These are phyloP conservation scores for Xylaria sp. DNA, from an alignment of 2,329 filamentous ascomycete genomes.

Conservation along the genomic window DNA sequence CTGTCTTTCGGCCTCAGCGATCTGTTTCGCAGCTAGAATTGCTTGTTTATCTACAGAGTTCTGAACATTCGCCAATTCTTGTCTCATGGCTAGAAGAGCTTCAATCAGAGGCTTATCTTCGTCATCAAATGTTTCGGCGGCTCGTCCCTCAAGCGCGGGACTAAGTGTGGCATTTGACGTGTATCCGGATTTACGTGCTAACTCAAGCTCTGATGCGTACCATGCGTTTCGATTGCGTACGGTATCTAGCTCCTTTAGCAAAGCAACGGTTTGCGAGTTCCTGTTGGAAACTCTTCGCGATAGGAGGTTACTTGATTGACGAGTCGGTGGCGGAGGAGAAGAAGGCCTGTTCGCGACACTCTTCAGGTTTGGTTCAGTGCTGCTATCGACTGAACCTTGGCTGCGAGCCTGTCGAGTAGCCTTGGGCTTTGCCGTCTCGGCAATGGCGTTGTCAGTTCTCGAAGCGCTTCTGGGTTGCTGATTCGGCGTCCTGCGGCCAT, in stretches of 20 bases:
- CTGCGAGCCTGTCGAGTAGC: slow-evolving; percentile 64
- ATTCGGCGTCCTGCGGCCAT: slow-evolving; percentile 73
- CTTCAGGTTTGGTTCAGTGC: slow-evolving; percentile 65
- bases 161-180: slow-evolving; percentile 75
- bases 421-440: slow-evolving; percentile 55
- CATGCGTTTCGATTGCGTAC: slow-evolving; percentile 90
- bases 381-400: slow-evolving; percentile 75
- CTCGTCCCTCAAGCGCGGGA: slow-evolving; percentile 79
- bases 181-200: slow-evolving; percentile 92
- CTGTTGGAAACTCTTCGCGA: slow-evolving; percentile 68
- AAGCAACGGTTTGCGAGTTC: slow-evolving; percentile 74
- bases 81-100: slow-evolving; percentile 89
- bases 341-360: slow-evolving; percentile 57
- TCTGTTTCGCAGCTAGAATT: slow-evolving; percentile 82
- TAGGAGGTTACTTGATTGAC: slow-evolving; percentile 68
- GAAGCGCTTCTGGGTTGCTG: slow-evolving; percentile 57
- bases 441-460: slow-evolving; percentile 51
- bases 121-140: slow-evolving; percentile 83
- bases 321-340: slow-evolving; percentile 68
- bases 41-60: slow-evolving; percentile 89
- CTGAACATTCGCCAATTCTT: slow-evolving; percentile 90
- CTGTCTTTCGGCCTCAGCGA: slow-evolving; percentile 94
- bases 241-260: slow-evolving; percentile 87
- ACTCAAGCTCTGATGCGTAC: slow-evolving; percentile 93
- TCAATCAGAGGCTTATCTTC: slow-evolving; percentile 93